Conservation (phyloP, 306 rosid species). For the Casuarina equisetifolia region DNA sequence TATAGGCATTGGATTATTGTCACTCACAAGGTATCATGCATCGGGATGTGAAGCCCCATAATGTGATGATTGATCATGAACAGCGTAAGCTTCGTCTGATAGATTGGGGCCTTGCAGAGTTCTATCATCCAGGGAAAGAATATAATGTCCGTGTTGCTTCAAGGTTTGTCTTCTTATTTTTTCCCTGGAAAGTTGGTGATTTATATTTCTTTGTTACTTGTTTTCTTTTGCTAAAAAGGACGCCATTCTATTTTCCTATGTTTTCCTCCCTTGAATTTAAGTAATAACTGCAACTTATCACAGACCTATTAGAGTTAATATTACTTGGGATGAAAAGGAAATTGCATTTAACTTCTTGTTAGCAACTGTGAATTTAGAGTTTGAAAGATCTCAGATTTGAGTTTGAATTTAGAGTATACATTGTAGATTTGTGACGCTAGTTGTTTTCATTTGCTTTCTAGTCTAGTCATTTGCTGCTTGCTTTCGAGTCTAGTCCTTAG, state of each 20-base stretch:
- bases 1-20: slow-evolving; percentile 58
- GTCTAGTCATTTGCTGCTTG: neutral
- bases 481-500: neutral
- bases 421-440: neutral
- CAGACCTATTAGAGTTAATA: neutral
- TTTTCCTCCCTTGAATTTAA: neutral
- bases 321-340: neutral
- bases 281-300: neutral
- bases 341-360: neutral
- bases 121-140: slow-evolving; percentile 55
- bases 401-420: neutral
- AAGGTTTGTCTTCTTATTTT: slow-evolving; percentile 35
- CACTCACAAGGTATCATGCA: slow-evolving; percentile 69
- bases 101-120: slow-evolving; percentile 34
- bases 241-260: slow-evolving; percentile 1
- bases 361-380: neutral
- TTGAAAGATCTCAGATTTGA: neutral
- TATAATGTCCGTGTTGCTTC: slow-evolving; percentile 63
- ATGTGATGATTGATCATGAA: slow-evolving; percentile 64
- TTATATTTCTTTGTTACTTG: slow-evolving; percentile 6
- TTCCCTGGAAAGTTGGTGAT: slow-evolving; percentile 4
- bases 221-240: slow-evolving; percentile 5
- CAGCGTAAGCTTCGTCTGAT: slow-evolving; percentile 63
- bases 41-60: slow-evolving; percentile 64
- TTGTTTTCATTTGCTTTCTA: neutral